phyloP scores from a whole-genome alignment of 2,329 filamentous ascomycete species.

The Pestalotiopsis sp. region DNA sequence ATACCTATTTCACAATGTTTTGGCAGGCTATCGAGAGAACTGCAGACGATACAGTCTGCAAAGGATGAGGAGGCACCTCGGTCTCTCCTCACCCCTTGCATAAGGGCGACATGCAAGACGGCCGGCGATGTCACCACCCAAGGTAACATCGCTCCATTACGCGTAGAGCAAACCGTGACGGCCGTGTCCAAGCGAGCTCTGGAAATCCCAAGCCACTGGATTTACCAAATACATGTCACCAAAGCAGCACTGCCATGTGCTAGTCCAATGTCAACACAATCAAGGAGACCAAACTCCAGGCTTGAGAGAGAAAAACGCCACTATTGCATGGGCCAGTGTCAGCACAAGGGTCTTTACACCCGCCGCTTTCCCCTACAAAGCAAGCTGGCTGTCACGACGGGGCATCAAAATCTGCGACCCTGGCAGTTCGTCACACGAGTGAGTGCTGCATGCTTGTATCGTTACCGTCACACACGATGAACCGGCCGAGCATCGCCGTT shows the following conservation, averaged over 20 bases:
- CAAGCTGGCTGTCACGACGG: no score
- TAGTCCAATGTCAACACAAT: background rate
- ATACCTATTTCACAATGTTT: background rate
- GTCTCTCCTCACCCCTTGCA: background rate
- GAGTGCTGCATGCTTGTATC: no score
- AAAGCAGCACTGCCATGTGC: background rate
- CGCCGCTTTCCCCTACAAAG: background rate
- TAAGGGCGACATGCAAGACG: background rate
- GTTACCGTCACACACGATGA: no score
- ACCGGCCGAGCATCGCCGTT: no score
- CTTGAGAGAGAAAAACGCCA: background rate
- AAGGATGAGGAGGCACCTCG: background rate
- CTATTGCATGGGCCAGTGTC: background rate
- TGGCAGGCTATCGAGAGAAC: background rate
- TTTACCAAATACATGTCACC: background rate
- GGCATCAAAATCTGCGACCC: no score
- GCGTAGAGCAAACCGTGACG: background rate
- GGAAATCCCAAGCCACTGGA: background rate
- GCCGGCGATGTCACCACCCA: background rate
- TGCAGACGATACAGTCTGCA: background rate
- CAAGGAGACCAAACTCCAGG: background rate
- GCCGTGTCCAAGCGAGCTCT: background rate
- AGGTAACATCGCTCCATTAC: constrained; percentile 1
- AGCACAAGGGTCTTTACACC: background rate
- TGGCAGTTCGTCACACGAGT: no score